Conservation (phyloP, 2,329 filamentous ascomycete species). For the Dactylonectria macrodidyma region DNA sequence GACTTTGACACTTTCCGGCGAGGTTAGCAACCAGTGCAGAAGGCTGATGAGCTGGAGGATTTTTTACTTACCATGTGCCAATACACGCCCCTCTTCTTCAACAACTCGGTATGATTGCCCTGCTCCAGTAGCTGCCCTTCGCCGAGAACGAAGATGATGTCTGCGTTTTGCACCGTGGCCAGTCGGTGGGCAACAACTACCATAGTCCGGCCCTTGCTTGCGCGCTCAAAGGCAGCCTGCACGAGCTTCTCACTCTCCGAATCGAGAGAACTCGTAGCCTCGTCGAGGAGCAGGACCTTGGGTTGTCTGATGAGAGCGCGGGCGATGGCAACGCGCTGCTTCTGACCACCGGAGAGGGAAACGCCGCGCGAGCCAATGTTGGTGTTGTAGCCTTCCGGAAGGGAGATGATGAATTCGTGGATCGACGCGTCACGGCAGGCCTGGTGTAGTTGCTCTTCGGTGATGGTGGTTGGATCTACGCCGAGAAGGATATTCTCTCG, state of each 20-base stretch:
- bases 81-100: conserved; percentile 67
- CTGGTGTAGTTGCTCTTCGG: conserved; percentile 66
- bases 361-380: conserved; percentile 77
- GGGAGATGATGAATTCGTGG: conserved; percentile 77
- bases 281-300: conserved; percentile 77
- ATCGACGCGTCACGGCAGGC: conserved; percentile 76
- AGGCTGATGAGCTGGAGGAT: neutral
- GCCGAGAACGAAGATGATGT: conserved; percentile 85
- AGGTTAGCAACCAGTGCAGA: conserved; percentile 43
- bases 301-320: conserved; percentile 78
- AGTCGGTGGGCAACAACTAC: conserved; percentile 85
- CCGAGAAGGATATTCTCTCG: conserved; percentile 80
- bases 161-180: conserved; percentile 83
- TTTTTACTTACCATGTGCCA: conserved; percentile 68
- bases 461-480: conserved; percentile 67
- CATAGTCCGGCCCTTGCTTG: conserved; percentile 73
- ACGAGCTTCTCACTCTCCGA: conserved; percentile 74
- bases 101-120: conserved; percentile 66
- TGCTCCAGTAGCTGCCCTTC: conserved; percentile 70
- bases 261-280: conserved; percentile 80
- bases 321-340: conserved; percentile 79
- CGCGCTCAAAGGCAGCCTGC: conserved; percentile 77
- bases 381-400: conserved; percentile 79
- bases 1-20: conserved; percentile 68
- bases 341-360: conserved; percentile 79